These are phyloP conservation scores for Ehretia macrophylla DNA, from an alignment of 257 asterid genomes.

Conservation along the genomic window DNA sequence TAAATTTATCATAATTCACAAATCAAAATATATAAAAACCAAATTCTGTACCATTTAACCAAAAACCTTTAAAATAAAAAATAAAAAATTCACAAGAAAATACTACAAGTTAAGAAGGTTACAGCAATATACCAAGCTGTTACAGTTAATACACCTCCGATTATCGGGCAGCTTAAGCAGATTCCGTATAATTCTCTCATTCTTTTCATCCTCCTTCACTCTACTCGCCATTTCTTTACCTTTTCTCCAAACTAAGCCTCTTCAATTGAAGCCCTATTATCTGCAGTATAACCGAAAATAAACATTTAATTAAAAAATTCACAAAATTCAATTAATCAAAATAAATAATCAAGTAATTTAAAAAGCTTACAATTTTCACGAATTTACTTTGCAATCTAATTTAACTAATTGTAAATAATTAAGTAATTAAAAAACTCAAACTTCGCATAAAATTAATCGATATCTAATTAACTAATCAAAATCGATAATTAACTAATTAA, in stretches of 20 bases:
- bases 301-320: not conserved
- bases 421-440: no score
- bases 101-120: not conserved
- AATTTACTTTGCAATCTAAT: no score
- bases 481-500: not conserved
- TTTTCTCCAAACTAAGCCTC: not conserved
- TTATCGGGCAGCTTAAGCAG: constrained; percentile 88
- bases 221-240: constrained; percentile 66
- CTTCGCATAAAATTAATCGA: no score
- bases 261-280: not conserved
- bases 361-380: no score
- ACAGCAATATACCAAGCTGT: constrained; percentile 66
- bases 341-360: not conserved
- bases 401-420: no score
- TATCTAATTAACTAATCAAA: not conserved
- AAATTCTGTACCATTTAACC: not conserved
- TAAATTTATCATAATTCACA: no score
- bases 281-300: not conserved
- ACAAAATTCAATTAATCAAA: not conserved
- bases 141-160: constrained; percentile 92
- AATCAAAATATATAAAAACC: no score
- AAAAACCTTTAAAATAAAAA: not conserved
- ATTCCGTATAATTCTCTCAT: constrained; percentile 77
- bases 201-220: constrained; percentile 76
- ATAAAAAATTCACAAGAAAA: no score